Conservation (phyloP, 2,329 filamentous ascomycete species). For the Aspergillus terreus region DNA sequence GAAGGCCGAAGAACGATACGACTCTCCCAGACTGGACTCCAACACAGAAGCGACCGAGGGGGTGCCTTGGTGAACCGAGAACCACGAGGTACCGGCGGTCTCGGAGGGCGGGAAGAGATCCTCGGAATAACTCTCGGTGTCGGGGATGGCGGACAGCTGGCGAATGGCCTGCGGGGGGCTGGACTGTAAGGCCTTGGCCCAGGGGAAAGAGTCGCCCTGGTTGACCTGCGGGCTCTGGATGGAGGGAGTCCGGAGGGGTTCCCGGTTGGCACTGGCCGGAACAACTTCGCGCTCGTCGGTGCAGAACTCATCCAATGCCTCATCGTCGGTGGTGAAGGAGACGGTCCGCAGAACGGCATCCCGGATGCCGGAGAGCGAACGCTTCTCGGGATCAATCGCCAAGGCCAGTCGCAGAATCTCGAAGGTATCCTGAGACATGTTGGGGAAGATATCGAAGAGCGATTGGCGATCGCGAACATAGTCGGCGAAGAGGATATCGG, state of each 20-base stretch:
- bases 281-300: slow-evolving; percentile 72
- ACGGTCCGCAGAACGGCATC: slow-evolving; percentile 74
- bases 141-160: slow-evolving; percentile 81
- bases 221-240: slow-evolving; percentile 83
- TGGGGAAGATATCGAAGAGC: slow-evolving; percentile 95
- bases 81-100: slow-evolving; percentile 65
- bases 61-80: slow-evolving; percentile 69
- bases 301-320: slow-evolving; percentile 90
- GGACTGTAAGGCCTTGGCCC: slow-evolving; percentile 84
- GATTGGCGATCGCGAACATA: slow-evolving; percentile 92
- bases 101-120: slow-evolving; percentile 81
- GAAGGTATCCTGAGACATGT: slow-evolving; percentile 97
- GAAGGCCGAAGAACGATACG: slow-evolving; percentile 70
- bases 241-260: slow-evolving; percentile 92
- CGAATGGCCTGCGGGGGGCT: slow-evolving; percentile 68
- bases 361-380: slow-evolving; percentile 74
- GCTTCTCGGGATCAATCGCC: slow-evolving; percentile 84
- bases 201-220: slow-evolving; percentile 77
- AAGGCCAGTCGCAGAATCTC: slow-evolving; percentile 89
- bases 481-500: slow-evolving; percentile 90
- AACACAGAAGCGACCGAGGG: slow-evolving; percentile 80
- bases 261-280: slow-evolving; percentile 79
- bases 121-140: slow-evolving; percentile 73
- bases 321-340: slow-evolving; percentile 91
- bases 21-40: slow-evolving; percentile 76